Evolutionary conservation across 2,329 filamentous ascomycete species (phyloP).

Genomic region (Penicillium expansum): DNA sequence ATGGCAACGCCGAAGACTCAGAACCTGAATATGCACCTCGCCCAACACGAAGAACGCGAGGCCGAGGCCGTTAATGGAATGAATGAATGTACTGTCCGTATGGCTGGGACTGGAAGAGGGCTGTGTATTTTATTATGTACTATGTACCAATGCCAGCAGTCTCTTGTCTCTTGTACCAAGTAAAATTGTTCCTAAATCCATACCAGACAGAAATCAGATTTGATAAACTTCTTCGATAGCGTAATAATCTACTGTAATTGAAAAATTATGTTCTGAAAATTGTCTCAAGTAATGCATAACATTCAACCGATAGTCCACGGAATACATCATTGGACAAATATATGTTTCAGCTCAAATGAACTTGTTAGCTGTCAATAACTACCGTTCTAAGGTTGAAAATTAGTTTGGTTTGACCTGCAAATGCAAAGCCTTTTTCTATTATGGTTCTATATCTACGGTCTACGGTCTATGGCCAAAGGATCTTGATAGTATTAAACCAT

Average conservation of each 20-base stretch:
- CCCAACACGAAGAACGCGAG: conserved; percentile 24
- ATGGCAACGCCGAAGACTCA: conserved; percentile 8
- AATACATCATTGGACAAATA: no score
- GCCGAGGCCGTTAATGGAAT: conserved; percentile 13
- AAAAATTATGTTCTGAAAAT: no score
- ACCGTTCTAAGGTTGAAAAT: no score
- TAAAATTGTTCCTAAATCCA: background rate
- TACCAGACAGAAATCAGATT: background rate
- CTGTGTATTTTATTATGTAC: background rate
- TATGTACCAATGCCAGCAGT: background rate
- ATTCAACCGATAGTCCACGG: no score
- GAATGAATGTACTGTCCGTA: background rate
- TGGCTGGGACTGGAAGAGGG: background rate
- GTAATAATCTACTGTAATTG: background rate
- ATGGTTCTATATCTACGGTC: no score
- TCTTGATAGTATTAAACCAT: no score
- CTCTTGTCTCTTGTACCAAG: background rate
- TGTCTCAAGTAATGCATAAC: no score
- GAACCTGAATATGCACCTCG: conserved; percentile 22
- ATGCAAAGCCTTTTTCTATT: no score
- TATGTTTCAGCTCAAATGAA: no score
- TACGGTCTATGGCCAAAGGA: no score
- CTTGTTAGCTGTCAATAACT: no score
- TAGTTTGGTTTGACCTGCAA: no score
- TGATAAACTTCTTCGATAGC: background rate